phyloP scores from a whole-genome alignment of 2,329 filamentous ascomycete species.

The Lasiodiplodia gonubiensis region DNA sequence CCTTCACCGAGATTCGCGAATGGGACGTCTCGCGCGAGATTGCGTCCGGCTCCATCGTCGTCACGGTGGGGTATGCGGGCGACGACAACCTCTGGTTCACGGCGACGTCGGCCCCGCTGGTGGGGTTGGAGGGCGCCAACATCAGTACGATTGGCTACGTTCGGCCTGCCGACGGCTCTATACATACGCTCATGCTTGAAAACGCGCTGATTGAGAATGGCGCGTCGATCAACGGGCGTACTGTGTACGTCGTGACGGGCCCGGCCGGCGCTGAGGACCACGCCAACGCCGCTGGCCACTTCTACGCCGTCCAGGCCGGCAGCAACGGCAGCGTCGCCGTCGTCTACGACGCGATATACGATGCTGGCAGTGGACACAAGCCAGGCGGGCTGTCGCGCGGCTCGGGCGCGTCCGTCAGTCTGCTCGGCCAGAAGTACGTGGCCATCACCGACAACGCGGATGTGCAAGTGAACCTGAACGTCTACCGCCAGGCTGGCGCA shows the following conservation, averaged over 20 bases:
- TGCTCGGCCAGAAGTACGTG: background rate
- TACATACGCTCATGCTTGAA: too few species aligned
- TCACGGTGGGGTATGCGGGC: too few species aligned
- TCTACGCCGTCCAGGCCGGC: background rate
- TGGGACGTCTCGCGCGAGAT: too few species aligned
- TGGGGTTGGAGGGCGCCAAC: too few species aligned
- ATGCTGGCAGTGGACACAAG: background rate
- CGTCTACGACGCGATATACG: background rate
- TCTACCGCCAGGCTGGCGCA: background rate
- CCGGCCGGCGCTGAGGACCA: background rate
- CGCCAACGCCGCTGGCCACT: background rate
- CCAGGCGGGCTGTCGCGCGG: background rate
- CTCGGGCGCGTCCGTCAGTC: background rate
- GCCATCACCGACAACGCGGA: background rate
- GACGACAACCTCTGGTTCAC: too few species aligned
- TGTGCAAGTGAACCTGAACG: background rate
- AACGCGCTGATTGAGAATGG: too few species aligned
- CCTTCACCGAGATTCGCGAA: too few species aligned
- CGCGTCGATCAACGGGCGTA: background rate
- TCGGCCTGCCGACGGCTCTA: too few species aligned
- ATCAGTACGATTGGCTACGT: too few species aligned
- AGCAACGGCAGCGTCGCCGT: background rate
- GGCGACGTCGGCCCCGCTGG: too few species aligned
- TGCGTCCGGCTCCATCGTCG: too few species aligned
- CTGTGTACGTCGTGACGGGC: background rate